Conservation (phyloP, 2,329 filamentous ascomycete genomes). For the Epichloe typhina region DNA sequence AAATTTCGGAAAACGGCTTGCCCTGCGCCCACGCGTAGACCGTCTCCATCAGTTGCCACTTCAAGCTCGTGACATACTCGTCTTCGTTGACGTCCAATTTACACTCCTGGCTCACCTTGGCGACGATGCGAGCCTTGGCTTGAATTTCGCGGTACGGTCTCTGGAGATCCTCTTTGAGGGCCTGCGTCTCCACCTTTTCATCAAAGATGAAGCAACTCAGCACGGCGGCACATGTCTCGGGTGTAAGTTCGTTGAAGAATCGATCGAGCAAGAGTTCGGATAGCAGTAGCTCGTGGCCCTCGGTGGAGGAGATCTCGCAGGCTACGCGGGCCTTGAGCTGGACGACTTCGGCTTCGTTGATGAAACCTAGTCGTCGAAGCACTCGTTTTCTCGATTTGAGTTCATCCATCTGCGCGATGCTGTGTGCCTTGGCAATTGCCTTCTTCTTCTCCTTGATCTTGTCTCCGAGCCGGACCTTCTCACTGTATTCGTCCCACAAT, state of each 20-base stretch:
- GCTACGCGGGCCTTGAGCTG: no score
- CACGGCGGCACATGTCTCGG: constrained; percentile 74
- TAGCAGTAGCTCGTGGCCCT: no score
- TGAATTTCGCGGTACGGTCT: constrained; percentile 83
- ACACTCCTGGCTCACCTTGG: constrained; percentile 88
- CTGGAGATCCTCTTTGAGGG: constrained; percentile 69
- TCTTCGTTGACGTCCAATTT: constrained; percentile 93
- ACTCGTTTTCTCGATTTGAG: no score
- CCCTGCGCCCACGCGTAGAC: constrained; percentile 87
- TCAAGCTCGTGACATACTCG: constrained; percentile 79
- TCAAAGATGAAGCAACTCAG: constrained; percentile 96
- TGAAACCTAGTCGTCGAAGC: no score
- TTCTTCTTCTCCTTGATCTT: no score
- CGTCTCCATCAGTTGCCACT: constrained; percentile 94
- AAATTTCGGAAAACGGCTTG: constrained; percentile 82
- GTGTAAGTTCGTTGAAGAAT: constrained; percentile 91
- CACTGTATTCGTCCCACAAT: no score
- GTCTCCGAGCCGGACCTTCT: no score
- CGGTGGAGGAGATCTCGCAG: no score
- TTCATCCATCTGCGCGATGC: no score
- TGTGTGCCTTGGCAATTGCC: no score
- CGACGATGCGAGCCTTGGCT: constrained; percentile 72
- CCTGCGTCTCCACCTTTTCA: constrained; percentile 73
- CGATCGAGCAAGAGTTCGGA: constrained; percentile 86
- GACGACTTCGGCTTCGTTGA: no score